Evolutionary conservation across 129 eudicot species (phyloP).

Genomic region (Heracleum sosnowskyi): DNA sequence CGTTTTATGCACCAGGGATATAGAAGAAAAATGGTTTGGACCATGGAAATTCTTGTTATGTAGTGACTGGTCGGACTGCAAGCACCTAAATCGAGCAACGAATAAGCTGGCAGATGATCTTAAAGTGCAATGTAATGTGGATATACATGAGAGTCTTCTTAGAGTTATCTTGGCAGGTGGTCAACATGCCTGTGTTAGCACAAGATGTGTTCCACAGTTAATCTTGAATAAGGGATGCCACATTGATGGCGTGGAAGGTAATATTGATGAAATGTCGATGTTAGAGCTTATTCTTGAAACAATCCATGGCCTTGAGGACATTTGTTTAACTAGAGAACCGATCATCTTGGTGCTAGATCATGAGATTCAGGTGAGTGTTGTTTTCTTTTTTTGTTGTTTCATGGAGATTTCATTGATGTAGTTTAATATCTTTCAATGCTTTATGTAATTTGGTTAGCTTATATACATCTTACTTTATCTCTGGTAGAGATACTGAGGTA

Average conservation of each 20-base stretch:
- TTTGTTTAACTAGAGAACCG: constrained; percentile 36
- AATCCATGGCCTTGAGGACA: constrained; percentile 25
- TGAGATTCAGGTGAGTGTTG: constrained; percentile 64
- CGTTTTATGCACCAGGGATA: constrained; percentile 35
- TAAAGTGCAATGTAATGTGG: constrained; percentile 22
- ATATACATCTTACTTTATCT: background rate
- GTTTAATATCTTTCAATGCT: background rate
- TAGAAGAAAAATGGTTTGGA: constrained; percentile 90
- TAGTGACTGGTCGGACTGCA: constrained; percentile 51
- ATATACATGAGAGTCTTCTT: constrained; percentile 29
- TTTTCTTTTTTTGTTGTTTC: background rate
- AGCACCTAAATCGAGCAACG: constrained; percentile 32
- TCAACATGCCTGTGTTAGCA: constrained; percentile 24
- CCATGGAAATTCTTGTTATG: constrained; percentile 66
- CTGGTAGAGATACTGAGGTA: background rate
- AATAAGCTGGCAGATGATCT: constrained; percentile 41
- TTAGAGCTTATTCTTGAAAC: constrained; percentile 30
- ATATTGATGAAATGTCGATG: constrained; percentile 6
- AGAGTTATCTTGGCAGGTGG: constrained; percentile 35
- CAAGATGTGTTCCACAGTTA: constrained; percentile 33
- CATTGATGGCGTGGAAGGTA: constrained; percentile 26
- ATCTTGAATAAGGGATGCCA: constrained; percentile 61
- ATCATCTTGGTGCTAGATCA: constrained; percentile 69
- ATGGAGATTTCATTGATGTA: background rate
- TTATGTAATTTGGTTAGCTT: constrained; percentile 1